Base-by-base conservation (phyloP, 2,329 filamentous ascomycete genomes). In the Ophiostoma australiae region DNA sequence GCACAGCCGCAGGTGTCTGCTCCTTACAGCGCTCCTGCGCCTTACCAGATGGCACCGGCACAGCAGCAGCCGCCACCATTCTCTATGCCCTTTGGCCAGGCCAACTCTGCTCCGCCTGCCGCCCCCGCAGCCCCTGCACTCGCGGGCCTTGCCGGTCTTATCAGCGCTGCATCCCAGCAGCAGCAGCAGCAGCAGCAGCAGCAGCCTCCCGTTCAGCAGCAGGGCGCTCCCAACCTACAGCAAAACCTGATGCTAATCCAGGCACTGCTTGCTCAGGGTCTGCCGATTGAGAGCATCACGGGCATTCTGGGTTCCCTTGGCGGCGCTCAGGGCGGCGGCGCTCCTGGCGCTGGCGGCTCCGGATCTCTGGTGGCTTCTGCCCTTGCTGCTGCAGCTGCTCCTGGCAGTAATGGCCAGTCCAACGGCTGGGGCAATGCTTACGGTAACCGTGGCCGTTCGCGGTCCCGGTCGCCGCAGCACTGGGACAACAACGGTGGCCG, bases 281-380 rank as follows among this genome's bases (percentile, higher is more conserved):
- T 95, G 35, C 86, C 91, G 2, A 85, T 91, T 79, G 92, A 95
- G 73, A 90, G 94, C 80, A 93, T 92, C 80, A 88, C 85, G 10
- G 80, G 81, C 69, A 79, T 87, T 72, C 83, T 90, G 75, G 83
- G 86, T 73, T 82, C 82, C 74, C 81, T 89, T 76, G 82, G 84
- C 75, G 79, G 78, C 72, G 79, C 73, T 70, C 78, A 78, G 74
- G 79, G 78, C 72, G 78, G 76, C 72, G 76, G 76, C 5, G 76
- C 76, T 5, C 55, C 55, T 67, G 73, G 77, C 31, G 15, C 35
- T 35, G 65, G 37, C 3, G 66, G 65, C 1, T 31, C 71, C n/a
- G 23, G 72, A 2, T 72, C 73, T 8, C 72, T 74, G 27, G 72
- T 74, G 1, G 68, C 73, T 0, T 68, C 72, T 20, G 73, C 72